These are phyloP conservation scores for Macaranga tanarius DNA, from an alignment of 441 rosid genomes.

Conservation along the genomic window DNA sequence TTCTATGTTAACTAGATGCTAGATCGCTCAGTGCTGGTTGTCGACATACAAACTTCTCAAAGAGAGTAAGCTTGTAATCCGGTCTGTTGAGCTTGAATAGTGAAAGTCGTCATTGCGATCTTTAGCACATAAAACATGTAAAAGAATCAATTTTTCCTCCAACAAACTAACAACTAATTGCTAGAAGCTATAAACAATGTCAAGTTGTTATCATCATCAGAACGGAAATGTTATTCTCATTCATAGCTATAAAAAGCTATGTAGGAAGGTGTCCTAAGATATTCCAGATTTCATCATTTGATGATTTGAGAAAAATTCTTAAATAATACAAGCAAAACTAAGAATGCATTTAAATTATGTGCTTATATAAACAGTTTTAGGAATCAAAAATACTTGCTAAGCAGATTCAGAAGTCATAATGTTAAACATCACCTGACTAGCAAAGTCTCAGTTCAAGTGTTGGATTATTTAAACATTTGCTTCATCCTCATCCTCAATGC, in stretches of 20 bases:
- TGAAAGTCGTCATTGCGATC: conserved; percentile 65
- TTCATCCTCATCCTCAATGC: conserved; percentile 46
- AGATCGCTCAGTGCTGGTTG: conserved; percentile 62
- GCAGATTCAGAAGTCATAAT: conserved; percentile 58
- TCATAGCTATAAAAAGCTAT: conserved; percentile 28
- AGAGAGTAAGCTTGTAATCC: conserved; percentile 49
- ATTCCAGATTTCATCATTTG: conserved; percentile 43
- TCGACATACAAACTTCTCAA: conserved; percentile 62
- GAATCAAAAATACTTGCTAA: background rate
- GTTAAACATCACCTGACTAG: conserved; percentile 41
- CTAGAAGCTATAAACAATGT: no score
- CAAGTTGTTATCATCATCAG: conserved; percentile 21
- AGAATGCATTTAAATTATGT: no score
- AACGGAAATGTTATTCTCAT: conserved; percentile 31
- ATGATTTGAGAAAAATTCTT: conserved; percentile 4
- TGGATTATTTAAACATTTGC: conserved; percentile 53
- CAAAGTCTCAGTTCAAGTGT: conserved; percentile 77
- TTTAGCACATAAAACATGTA: background rate
- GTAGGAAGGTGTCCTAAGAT: conserved; percentile 56
- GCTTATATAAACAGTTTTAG: no score
- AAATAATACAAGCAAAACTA: background rate
- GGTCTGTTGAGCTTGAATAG: conserved; percentile 93
- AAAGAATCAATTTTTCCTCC: background rate
- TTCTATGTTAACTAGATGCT: background rate
- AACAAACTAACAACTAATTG: background rate